Evolutionary conservation across 1,139 yeast species (phyloP), one percentile per base, ranked within the genome.

Genomic region (Wickerhamomyces sp.): DNA sequence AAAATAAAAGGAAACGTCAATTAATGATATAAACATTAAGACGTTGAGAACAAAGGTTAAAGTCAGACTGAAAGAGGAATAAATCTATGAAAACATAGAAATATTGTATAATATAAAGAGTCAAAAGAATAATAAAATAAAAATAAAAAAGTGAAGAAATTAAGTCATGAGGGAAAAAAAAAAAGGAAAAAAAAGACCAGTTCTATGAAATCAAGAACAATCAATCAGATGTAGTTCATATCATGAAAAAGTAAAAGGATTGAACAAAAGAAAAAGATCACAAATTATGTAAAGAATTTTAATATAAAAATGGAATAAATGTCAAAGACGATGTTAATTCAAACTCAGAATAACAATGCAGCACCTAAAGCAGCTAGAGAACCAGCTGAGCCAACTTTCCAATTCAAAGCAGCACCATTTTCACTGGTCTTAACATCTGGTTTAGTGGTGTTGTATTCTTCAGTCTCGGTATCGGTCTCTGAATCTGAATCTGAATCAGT

Each of bases 361-460:
- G 17, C 24, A 30, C 24, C 32, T 5, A 20, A 12, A n/a, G 32
- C 32, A 30, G n/a, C 15, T 19, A 30, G n/a, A n/a, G 32, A 18
- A 20, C 32, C 24, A 14, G 12, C 16, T 7, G 17, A 7, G 20
- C 25, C 32, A n/a, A 13, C 22, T 19, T 12, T 30, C 24, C 24
- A 20, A 19, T 13, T 13, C n/a, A 30, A 16, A 19, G 22, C 24
- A 19, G 32, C 32, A 30, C 6, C 17, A 17, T 30, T 30, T 20
- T 30, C 32, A 30, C 32, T 30, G 6, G 32, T 30, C 20, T 30
- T 16, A 30, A 19, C 16, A 14, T n/a, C 24, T 30, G 32, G 32
- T 9, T 19, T 13, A 7, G 32, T 30, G 5, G 24, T 13, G 13
- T 30, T 30, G 21, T 5, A 12, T 8, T 8, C 21, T 16, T 21